Conservation (phyloP, 1,139 yeast species). For the Geotrichum australiense region DNA sequence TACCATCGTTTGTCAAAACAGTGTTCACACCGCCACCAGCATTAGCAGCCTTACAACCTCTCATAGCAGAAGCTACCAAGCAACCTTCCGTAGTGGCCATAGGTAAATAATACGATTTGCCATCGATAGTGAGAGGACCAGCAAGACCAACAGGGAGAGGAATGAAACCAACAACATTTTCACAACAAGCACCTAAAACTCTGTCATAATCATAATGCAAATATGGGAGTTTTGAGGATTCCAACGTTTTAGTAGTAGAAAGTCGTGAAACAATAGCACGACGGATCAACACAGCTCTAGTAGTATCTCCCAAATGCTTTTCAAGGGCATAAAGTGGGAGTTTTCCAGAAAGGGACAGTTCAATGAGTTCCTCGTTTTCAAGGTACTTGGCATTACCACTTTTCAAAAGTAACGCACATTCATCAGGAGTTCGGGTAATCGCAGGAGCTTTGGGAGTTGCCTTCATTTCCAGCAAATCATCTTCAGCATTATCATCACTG, state of each 20-base stretch:
- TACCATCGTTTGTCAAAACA: conserved; percentile 90
- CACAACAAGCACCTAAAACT: conserved; percentile 98
- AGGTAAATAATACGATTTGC: conserved; percentile 80
- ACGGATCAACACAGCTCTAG: conserved; percentile 89
- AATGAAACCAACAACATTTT: conserved; percentile 92
- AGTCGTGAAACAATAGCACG: conserved; percentile 81
- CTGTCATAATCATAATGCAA: conserved; percentile 84
- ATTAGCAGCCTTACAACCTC: conserved; percentile 98
- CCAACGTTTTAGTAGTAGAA: conserved; percentile 76
- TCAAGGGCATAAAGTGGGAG: conserved; percentile 91
- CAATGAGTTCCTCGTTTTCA: conserved; percentile 63
- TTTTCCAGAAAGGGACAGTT: conserved; percentile 66
- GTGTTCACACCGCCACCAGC: conserved; percentile 95
- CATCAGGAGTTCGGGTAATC: conserved; percentile 43
- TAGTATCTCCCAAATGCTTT: conserved; percentile 77
- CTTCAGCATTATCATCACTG: conserved; percentile 19
- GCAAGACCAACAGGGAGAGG: conserved; percentile 98
- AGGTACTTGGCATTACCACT: conserved; percentile 65
- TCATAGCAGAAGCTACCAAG: conserved; percentile 94
- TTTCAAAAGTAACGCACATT: conserved; percentile 55
- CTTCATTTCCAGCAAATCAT: conserved; percentile 22
- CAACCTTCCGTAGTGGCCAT: conserved; percentile 99
- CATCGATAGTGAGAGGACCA: conserved; percentile 90
- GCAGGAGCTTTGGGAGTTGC: conserved; percentile 12
- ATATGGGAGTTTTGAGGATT: conserved; percentile 68